Conservation (phyloP, 805 yeast genomes). For the Ascoidea rubescens region DNA sequence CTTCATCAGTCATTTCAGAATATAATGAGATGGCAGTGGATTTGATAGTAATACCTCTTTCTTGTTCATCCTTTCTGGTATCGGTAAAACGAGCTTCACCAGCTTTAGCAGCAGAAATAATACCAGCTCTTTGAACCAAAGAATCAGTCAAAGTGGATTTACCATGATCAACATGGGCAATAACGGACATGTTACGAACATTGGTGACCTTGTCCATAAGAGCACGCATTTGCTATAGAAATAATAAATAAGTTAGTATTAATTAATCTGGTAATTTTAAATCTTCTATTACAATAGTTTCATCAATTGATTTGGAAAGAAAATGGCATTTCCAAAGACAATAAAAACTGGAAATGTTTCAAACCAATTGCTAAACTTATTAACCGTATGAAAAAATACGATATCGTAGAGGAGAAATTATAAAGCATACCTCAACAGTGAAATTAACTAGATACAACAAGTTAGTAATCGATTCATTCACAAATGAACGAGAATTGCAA, state of each 20-base stretch:
- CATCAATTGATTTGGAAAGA: not conserved
- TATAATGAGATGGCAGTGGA: constrained; percentile 96
- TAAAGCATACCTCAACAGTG: constrained; percentile 36
- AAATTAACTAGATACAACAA: constrained; percentile 36
- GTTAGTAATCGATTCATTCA: too few relatives aligned
- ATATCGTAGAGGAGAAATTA: not conserved
- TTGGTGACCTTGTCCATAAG: constrained; percentile 99
- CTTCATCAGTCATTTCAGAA: constrained; percentile 79
- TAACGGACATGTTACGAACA: constrained; percentile 99
- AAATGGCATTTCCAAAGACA: not conserved
- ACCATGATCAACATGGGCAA: constrained; percentile 99
- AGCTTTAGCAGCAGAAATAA: constrained; percentile 98
- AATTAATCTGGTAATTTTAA: not conserved
- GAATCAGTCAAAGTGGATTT: constrained; percentile 99
- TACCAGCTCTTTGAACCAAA: constrained; percentile 98
- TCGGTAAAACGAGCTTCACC: constrained; percentile 99
- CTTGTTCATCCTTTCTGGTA: constrained; percentile 99
- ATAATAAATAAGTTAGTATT: constrained; percentile 12
- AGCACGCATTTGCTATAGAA: constrained; percentile 96
- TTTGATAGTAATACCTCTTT: constrained; percentile 99
- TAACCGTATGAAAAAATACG: too few relatives aligned
- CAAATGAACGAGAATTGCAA: too few relatives aligned
- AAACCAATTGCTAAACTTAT: too few relatives aligned
- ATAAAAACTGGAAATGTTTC: too few relatives aligned
- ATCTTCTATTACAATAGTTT: too few relatives aligned